Evolutionary conservation across 2,329 filamentous ascomycete genomes (phyloP), one percentile per base, ranked within the genome.

Genomic region (Hypoxylon sp.): DNA sequence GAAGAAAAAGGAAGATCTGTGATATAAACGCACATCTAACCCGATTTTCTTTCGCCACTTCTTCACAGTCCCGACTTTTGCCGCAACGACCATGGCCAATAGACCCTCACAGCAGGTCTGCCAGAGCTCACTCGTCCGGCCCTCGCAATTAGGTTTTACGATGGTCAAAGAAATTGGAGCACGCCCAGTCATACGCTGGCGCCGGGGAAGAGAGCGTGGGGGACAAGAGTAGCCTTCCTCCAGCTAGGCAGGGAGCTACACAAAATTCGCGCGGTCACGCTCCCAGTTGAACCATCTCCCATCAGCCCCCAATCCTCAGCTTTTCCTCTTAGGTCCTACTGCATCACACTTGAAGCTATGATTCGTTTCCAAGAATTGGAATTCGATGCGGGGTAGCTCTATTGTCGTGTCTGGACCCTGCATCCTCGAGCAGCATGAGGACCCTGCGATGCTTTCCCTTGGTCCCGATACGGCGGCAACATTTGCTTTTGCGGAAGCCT

Each of bases 251-350:
- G 52, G 55, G 55, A 29, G 38, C 21, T 42, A 42, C 38, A 48
- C 56, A 51, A n/a, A n/a, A n/a, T n/a, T 60, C 56, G 60, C 60
- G 20, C 31, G 45, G 56, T 60, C 52, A 56, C 60, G 51, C 53
- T 47, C 43, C 6, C 41, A 50, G 49, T 31, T 63, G 35, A 60
- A 57, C 56, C 60, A 56, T 60, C 46, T 54, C n/a, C 56, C 48
- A 63, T 60, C 60, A 51, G 50, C 60, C 60, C 52, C 59, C 57
- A 57, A 63, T 40, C 60, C 48, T 53, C 50, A 60, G 48, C 60
- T 37, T 63, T 63, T 60, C 60, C 60, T 60, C 37, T 58, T 60
- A 51, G 24, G 60, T 55, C 53, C 27, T 60, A 51, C 60, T 60
- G 60, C 60, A 58, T 60, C 60, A 33, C n/a, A 31, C 21, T 33